phyloP scores from a whole-genome alignment of 2,329 filamentous ascomycete species.

The Salinomyces thailandicus region DNA sequence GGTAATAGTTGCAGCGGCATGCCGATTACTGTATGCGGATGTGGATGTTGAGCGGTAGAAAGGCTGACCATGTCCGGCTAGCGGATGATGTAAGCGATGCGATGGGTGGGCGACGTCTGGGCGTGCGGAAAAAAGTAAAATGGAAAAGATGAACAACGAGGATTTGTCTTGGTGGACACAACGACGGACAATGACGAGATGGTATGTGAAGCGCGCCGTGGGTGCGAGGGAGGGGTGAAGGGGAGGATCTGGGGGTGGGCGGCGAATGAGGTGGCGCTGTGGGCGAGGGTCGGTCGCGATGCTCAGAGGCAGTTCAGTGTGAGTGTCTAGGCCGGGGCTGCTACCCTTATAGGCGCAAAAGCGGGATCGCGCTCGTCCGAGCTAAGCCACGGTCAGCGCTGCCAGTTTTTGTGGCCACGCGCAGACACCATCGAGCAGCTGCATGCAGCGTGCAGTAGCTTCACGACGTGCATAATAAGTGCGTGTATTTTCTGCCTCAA shows the following conservation, averaged over 20 bases:
- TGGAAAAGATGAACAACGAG: constrained; percentile 19
- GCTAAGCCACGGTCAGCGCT: constrained; percentile 9
- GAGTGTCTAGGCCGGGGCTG: constrained; percentile 7
- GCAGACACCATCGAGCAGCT: constrained; percentile 14
- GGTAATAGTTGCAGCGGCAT: constrained; percentile 94
- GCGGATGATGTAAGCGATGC: constrained; percentile 19
- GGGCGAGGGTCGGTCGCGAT: constrained; percentile 9
- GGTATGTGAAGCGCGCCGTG: constrained; percentile 15
- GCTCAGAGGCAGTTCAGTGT: constrained; percentile 4
- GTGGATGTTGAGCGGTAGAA: constrained; percentile 7
- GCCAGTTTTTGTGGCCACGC: constrained; percentile 11
- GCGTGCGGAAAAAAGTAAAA: constrained; percentile 9
- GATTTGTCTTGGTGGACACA: constrained; percentile 12
- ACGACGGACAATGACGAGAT: constrained; percentile 13
- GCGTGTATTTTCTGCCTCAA: no score
- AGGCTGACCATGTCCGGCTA: constrained; percentile 6
- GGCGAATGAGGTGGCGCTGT: constrained; percentile 7
- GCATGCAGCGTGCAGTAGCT: constrained; percentile 15
- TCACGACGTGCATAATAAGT: constrained; percentile 11
- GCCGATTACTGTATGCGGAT: constrained; percentile 25
- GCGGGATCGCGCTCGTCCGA: constrained; percentile 4
- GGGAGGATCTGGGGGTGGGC: constrained; percentile 13
- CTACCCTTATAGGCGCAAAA: constrained; percentile 4
- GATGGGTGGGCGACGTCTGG: constrained; percentile 19
- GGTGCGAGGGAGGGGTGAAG: constrained; percentile 10